A percentile compares a stretch with the other conserved stretches of the same genome.
Evolutionary conservation across 371 early-diverging fungal species (phyloP).

Genomic region (Nematocida sp.): DNA sequence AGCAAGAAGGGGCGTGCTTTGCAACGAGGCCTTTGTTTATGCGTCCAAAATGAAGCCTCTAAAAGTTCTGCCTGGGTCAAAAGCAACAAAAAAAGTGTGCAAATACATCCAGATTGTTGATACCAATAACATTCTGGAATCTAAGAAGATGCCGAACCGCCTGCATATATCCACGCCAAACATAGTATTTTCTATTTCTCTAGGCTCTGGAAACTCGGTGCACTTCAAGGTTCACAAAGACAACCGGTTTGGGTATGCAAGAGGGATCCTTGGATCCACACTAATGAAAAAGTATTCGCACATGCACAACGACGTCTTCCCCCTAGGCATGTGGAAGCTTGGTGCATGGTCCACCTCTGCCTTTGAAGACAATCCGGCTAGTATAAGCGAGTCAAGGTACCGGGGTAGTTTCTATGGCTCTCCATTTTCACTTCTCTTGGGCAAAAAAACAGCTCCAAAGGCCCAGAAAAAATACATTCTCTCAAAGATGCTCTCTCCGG

Average conservation of each 20-base stretch:
- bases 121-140: neutral
- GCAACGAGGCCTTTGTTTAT: constrained; percentile 5
- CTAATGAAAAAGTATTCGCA: neutral
- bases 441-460: too few relatives aligned
- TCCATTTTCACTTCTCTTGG: too few relatives aligned
- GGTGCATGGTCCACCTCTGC: too few relatives aligned
- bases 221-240: neutral
- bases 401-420: too few relatives aligned
- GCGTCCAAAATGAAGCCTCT: neutral
- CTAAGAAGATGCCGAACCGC: neutral
- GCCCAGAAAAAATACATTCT: too few relatives aligned
- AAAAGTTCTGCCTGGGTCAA: neutral
- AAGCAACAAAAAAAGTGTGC: neutral
- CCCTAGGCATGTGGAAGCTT: neutral
- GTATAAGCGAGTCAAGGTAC: too few relatives aligned
- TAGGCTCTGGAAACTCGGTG: neutral
- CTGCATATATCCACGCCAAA: neutral
- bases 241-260: neutral
- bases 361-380: too few relatives aligned
- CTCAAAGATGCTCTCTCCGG: too few relatives aligned
- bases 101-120: neutral
- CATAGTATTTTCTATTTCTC: neutral
- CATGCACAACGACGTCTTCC: neutral
- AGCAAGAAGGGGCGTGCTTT: neutral
- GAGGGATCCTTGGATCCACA: neutral